Evolutionary conservation across 371 early-diverging fungal species (phyloP).

Genomic region (Mucor ambiguus): DNA sequence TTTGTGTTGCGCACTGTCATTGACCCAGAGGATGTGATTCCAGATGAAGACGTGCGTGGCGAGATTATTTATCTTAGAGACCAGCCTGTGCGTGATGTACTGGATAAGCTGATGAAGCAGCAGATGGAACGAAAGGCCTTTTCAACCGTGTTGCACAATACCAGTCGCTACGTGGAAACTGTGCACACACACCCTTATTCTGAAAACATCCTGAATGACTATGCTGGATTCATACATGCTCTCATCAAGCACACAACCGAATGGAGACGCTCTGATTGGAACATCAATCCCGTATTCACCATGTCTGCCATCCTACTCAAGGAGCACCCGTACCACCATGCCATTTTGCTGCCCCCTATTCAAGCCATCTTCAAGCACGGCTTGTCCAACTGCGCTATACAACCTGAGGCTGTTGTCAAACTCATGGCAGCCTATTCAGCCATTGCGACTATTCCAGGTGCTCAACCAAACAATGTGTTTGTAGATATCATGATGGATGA

Average conservation of each 20-base stretch:
- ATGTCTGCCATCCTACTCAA: slow-evolving; percentile 54
- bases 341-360: slow-evolving; percentile 39
- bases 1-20: slow-evolving; percentile 59
- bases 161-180: slow-evolving; percentile 55
- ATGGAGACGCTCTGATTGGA: slow-evolving; percentile 58
- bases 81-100: slow-evolving; percentile 63
- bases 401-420: slow-evolving; percentile 41
- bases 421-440: slow-evolving; percentile 44
- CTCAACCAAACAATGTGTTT: slow-evolving; percentile 41
- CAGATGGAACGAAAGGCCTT: slow-evolving; percentile 60
- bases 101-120: slow-evolving; percentile 61
- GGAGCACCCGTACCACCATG: slow-evolving; percentile 49
- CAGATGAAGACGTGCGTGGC: slow-evolving; percentile 45
- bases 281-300: slow-evolving; percentile 53
- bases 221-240: slow-evolving; percentile 41
- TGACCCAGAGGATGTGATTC: slow-evolving; percentile 58
- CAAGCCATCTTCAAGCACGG: slow-evolving; percentile 49
- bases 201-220: slow-evolving; percentile 47
- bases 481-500: slow-evolving; percentile 50
- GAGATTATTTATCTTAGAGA: slow-evolving; percentile 57
- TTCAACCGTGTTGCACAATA: slow-evolving; percentile 59
- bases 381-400: slow-evolving; percentile 39
- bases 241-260: slow-evolving; percentile 49
- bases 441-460: slow-evolving; percentile 33
- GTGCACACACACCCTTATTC: slow-evolving; percentile 59